A percentile compares a stretch with the other conserved stretches of the same genome.
Conservation (phyloP, 2,329 filamentous ascomycete genomes). For the Scedosporium aurantiacum region DNA sequence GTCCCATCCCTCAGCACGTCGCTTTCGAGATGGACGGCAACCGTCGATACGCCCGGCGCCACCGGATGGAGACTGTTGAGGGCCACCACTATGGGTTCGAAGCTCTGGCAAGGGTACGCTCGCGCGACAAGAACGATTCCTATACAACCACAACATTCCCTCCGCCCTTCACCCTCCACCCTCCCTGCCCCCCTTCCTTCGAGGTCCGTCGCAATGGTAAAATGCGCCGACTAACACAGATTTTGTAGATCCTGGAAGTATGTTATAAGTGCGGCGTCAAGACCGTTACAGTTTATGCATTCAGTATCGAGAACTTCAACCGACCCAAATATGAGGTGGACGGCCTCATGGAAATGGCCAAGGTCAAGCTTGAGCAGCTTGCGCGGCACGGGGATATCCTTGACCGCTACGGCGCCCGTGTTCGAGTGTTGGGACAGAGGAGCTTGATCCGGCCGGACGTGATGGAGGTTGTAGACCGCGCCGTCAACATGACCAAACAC, state of each 20-base stretch:
- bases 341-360: slow-evolving; percentile 94
- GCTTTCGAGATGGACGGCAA: slow-evolving; percentile 99
- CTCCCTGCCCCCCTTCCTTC: background rate
- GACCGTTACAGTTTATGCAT: slow-evolving; percentile 94
- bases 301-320: slow-evolving; percentile 99
- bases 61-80: slow-evolving; percentile 92
- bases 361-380: slow-evolving; percentile 85
- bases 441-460: slow-evolving; percentile 81
- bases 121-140: background rate
- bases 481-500: slow-evolving; percentile 73
- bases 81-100: slow-evolving; percentile 95
- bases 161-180: no score
- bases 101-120: slow-evolving; percentile 68
- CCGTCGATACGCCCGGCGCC: slow-evolving; percentile 76
- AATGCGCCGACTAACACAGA: slow-evolving; percentile 10
- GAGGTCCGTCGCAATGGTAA: no score
- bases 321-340: slow-evolving; percentile 93
- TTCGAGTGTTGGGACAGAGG: slow-evolving; percentile 76
- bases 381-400: slow-evolving; percentile 87
- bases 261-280: slow-evolving; percentile 97
- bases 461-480: slow-evolving; percentile 74
- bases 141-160: no score
- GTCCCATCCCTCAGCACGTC: slow-evolving; percentile 85
- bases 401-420: slow-evolving; percentile 80
- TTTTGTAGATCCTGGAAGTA: slow-evolving; percentile 71